Percentiles rank a stretch among this genome's conserved stretches.
Evolutionary conservation across 2,329 filamentous ascomycete genomes (phyloP).

Genomic region (Sclerotinia trifoliorum): DNA sequence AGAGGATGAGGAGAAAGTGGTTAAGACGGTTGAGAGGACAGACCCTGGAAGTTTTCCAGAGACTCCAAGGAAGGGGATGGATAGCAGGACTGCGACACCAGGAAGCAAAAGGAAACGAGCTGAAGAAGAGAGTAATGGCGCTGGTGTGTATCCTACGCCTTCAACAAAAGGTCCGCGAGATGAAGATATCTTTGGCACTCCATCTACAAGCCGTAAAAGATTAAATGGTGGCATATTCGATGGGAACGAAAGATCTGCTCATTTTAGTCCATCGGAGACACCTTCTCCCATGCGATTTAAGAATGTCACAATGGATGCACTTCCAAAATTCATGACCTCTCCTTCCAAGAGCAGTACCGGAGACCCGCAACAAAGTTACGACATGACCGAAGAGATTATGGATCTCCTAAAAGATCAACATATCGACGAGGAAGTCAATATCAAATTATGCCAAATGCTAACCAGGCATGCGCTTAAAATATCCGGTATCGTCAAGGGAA

Average conservation of each 20-base stretch:
- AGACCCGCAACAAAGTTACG: conserved; percentile 30
- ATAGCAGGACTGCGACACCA: conserved; percentile 31
- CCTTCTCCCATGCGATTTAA: conserved; percentile 34
- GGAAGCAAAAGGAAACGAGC: conserved; percentile 36
- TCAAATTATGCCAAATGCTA: conserved; percentile 47
- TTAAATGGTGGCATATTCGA: conserved; percentile 31
- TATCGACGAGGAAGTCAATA: conserved; percentile 43
- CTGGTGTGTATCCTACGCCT: conserved; percentile 34
- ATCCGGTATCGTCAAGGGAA: conserved; percentile 61
- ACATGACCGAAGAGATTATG: conserved; percentile 51
- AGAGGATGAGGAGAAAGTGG: conserved; percentile 31
- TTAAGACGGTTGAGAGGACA: conserved; percentile 23
- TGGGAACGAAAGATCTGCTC: conserved; percentile 29
- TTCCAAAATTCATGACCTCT: conserved; percentile 27
- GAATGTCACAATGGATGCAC: conserved; percentile 26
- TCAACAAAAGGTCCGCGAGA: conserved; percentile 25
- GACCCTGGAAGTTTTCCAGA: conserved; percentile 27
- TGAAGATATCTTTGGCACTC: conserved; percentile 32
- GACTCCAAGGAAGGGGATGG: conserved; percentile 34
- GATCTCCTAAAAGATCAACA: conserved; percentile 47
- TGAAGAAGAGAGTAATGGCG: conserved; percentile 18
- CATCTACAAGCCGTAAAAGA: conserved; percentile 23
- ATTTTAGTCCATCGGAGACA: conserved; percentile 32
- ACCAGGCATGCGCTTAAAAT: conserved; percentile 56
- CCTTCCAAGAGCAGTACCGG: conserved; percentile 6